A percentile compares a stretch with the other conserved stretches of the same genome.
These are phyloP conservation scores for Pseudopithomyces maydicus DNA, from an alignment of 2,329 filamentous ascomycete species.

Conservation along the genomic window DNA sequence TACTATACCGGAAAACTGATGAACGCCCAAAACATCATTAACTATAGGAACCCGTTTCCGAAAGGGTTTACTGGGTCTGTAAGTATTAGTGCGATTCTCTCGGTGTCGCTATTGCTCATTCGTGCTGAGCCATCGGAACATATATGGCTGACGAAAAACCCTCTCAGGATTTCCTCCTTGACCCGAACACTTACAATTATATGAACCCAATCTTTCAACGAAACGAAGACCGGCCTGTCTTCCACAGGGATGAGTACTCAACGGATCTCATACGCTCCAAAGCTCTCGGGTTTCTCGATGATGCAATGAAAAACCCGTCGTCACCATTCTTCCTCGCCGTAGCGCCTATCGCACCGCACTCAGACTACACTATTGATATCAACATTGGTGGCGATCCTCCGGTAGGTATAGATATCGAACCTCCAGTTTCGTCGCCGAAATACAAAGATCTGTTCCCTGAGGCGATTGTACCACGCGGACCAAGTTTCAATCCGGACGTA, in stretches of 20 bases:
- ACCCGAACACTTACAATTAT: constrained; percentile 72
- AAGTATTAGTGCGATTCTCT: too few relatives aligned
- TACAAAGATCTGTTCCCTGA: constrained; percentile 67
- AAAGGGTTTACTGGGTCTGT: too few relatives aligned
- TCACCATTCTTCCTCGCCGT: constrained; percentile 71
- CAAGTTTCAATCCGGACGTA: constrained; percentile 71
- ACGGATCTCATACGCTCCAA: constrained; percentile 66
- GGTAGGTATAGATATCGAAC: constrained; percentile 48
- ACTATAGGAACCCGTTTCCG: too few relatives aligned
- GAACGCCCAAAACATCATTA: too few relatives aligned
- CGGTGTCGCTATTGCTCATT: too few relatives aligned
- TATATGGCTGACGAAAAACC: too few relatives aligned
- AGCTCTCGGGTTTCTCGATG: constrained; percentile 64
- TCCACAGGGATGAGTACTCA: constrained; percentile 60
- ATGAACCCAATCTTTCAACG: constrained; percentile 68
- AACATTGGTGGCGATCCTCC: background rate
- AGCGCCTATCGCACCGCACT: constrained; percentile 70
- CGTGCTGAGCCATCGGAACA: too few relatives aligned
- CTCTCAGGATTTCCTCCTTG: too few relatives aligned
- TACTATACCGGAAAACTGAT: too few relatives aligned
- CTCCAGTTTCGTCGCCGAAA: constrained; percentile 65
- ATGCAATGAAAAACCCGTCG: constrained; percentile 56
- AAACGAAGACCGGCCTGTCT: constrained; percentile 61
- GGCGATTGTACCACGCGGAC: constrained; percentile 63
- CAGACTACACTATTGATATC: too few relatives aligned